Evolutionary conservation across 345 rosid genomes (phyloP), one percentile per base, ranked within the genome.

Genomic region (Rhizophora apiculata): DNA sequence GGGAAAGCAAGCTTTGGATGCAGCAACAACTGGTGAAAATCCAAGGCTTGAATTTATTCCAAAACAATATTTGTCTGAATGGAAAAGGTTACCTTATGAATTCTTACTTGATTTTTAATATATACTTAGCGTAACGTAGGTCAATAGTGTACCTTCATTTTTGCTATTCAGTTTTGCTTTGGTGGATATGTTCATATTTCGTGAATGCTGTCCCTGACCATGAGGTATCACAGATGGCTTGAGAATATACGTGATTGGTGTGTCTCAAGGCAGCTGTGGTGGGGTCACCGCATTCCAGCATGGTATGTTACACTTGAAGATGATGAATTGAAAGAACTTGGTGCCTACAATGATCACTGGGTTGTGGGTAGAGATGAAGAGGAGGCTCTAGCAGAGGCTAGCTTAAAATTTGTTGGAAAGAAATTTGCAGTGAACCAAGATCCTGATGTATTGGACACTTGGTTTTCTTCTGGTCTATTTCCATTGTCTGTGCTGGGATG

Each of bases 191-290:
- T 22, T 54, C 26, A n/a, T 54, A 54, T 54, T n/a, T 54, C 20
- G 16, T n/a, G 59, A 54, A n/a, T 54, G 13, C 59, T 55, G 27
- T 22, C 59, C 59, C 16, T 22, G 24, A 55, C 59, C 15, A 32
- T 66, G 60, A 64, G 78, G 78, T 56, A 53, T 55, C 59, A 26
- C 88, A 95, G 99, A 76, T 95, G 99, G 99, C 96, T 92, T 71
- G 99, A 95, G 78, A 89, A 88, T 78, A 92, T 92, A 49, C 90
- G 90, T 55, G 99, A 95, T 81, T 92, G 99, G 99, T 95, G 98
- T 74, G 74, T 92, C 66, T 92, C 96, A 31, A 86, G 98, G 87
- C 98, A 95, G 82, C 94, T 95, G 27, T 92, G 98, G 99, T 95
- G 98, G 97, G 99, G 98, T 56, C 98, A 95, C 62, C 87, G 88